Conservation (phyloP, 352 stramenopile genomes). For the Phytophthora pseudosyringae region DNA sequence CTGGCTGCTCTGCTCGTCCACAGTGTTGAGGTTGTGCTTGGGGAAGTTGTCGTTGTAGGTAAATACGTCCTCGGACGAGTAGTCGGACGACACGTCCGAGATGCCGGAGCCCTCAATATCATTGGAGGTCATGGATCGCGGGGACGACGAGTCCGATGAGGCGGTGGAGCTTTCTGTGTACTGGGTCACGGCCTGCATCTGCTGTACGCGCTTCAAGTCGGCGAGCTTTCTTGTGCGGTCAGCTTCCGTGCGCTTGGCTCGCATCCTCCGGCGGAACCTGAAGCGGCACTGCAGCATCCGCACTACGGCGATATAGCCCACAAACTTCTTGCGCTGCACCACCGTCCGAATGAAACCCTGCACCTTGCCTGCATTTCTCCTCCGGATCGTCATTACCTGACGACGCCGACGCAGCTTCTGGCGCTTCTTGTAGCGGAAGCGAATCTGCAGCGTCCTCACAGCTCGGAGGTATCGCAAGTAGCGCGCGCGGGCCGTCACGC, state of each 20-base stretch:
- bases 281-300: conserved; percentile 78
- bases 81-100: conserved; percentile 60
- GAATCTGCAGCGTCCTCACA: conserved; percentile 58
- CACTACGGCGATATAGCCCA: conserved; percentile 55
- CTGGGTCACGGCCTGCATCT: conserved; percentile 45
- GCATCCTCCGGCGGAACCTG: conserved; percentile 51
- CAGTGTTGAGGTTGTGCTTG: conserved; percentile 73
- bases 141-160: conserved; percentile 69
- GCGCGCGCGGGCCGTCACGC: conserved; percentile 54
- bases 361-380: conserved; percentile 53
- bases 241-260: conserved; percentile 28
- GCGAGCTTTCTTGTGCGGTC: conserved; percentile 32
- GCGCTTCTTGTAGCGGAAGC: conserved; percentile 64
- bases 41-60: conserved; percentile 56
- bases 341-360: conserved; percentile 68
- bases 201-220: conserved; percentile 31
- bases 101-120: conserved; percentile 68
- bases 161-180: conserved; percentile 75
- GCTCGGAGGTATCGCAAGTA: conserved; percentile 69
- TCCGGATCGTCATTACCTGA: conserved; percentile 46
- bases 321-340: conserved; percentile 60
- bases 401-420: conserved; percentile 37
- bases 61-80: conserved; percentile 69
- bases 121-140: conserved; percentile 65
- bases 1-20: conserved; percentile 76